Conservation (phyloP, 176 grass and related monocot genomes). For the Aegilops umbellulata region DNA sequence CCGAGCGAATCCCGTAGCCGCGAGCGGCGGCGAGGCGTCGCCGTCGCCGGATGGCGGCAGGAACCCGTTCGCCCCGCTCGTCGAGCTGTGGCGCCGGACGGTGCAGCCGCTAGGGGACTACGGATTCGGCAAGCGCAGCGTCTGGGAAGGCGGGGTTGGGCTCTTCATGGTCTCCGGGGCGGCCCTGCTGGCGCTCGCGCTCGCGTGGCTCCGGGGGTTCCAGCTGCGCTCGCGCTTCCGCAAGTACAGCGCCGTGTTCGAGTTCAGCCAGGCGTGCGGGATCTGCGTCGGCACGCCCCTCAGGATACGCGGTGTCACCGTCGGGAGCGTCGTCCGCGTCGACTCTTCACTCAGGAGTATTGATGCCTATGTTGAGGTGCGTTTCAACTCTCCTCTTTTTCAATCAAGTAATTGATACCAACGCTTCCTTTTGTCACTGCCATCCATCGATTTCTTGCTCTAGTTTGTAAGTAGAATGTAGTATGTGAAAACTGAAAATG, state of each 20-base stretch:
- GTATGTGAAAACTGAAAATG: neutral
- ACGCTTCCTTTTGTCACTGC: neutral
- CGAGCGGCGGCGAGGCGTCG: constrained; percentile 23
- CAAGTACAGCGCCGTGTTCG: constrained; percentile 77
- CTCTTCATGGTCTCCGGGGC: constrained; percentile 95
- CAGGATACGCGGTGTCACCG: constrained; percentile 83
- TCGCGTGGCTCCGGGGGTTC: constrained; percentile 83
- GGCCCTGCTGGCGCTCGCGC: constrained; percentile 62
- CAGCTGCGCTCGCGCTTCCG: constrained; percentile 77
- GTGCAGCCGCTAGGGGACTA: constrained; percentile 81
- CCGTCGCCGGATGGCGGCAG: constrained; percentile 4
- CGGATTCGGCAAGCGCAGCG: constrained; percentile 75
- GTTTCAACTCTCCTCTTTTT: neutral
- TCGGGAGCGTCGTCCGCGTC: constrained; percentile 85
- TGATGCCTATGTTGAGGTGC: constrained; percentile 77
- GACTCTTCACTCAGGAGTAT: constrained; percentile 87
- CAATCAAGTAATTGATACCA: neutral
- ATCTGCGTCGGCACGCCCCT: constrained; percentile 97
- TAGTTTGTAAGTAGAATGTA: neutral
- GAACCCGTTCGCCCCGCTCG: constrained; percentile 36
- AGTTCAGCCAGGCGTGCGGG: constrained; percentile 84
- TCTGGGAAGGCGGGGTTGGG: constrained; percentile 97
- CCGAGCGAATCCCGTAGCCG: neutral
- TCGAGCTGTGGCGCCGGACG: constrained; percentile 66
- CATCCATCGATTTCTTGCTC: neutral